These are phyloP conservation scores for Lotus japonicus DNA, from an alignment of 306 rosid genomes.

Conservation along the genomic window DNA sequence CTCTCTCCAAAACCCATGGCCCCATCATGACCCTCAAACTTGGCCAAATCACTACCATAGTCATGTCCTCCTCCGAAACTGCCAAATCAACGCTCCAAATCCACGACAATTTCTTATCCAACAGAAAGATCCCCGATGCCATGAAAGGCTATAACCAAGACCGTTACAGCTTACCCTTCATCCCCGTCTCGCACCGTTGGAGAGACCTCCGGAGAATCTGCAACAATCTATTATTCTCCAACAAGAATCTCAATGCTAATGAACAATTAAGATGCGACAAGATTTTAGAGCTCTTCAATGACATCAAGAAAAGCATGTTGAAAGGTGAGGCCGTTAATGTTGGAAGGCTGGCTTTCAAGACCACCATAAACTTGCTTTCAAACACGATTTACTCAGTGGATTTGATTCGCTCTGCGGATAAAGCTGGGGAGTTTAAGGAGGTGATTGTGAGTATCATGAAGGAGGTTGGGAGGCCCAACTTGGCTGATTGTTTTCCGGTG, in stretches of 20 bases:
- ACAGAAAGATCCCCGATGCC: constrained; percentile 31
- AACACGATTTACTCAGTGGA: constrained; percentile 41
- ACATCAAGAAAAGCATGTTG: background rate
- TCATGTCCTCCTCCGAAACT: constrained; percentile 32
- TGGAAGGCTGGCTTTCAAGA: constrained; percentile 35
- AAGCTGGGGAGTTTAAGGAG: constrained; percentile 22
- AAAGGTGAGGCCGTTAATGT: constrained; percentile 32
- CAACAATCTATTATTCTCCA: constrained; percentile 24
- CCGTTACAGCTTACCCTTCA: constrained; percentile 21
- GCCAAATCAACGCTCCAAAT: constrained; percentile 39
- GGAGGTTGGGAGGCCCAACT: constrained; percentile 22
- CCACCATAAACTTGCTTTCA: constrained; percentile 34
- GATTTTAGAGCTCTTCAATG: constrained; percentile 15
- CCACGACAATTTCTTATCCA: constrained; percentile 35
- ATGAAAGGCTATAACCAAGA: constrained; percentile 22
- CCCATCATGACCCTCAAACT: constrained; percentile 45
- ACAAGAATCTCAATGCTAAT: constrained; percentile 28
- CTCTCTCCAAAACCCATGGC: constrained; percentile 33
- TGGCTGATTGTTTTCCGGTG: constrained; percentile 28
- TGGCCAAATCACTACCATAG: constrained; percentile 41
- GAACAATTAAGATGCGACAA: constrained; percentile 5
- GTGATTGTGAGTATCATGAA: constrained; percentile 2
- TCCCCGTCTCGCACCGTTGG: constrained; percentile 36
- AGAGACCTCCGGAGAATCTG: constrained; percentile 34
- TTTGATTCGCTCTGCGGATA: constrained; percentile 12